Evolutionary conservation across 2,329 filamentous ascomycete genomes (phyloP), one percentile per base, ranked within the genome.

Genomic region (Ceratocystis cacaofunesta): DNA sequence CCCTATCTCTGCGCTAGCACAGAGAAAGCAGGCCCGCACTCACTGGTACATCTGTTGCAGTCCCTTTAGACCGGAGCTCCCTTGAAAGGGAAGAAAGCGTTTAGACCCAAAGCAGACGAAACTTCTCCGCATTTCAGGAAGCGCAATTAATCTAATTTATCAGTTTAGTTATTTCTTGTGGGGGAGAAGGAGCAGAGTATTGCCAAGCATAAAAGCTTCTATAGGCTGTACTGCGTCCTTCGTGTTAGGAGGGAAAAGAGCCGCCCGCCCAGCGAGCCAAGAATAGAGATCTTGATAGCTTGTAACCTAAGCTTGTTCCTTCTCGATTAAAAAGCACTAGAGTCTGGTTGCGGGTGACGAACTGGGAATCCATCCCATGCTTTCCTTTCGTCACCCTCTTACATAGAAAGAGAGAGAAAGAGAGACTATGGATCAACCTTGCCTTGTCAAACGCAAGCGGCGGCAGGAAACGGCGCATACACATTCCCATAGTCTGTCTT

Each of bases 61-160:
- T 62, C 61, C 61, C 61, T 62, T 58, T 62, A 25, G 61, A 44
- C 61, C 61, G 61, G 61, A 50, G 15, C 41, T 62, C 41, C 43
- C 61, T 62, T 50, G 61, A 62, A 30, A 22, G 17, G 28, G 41
- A 28, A 32, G 43, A 48, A 48, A 12, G 43, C 41, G 2, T 48
- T 48, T 62, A 30, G 46, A 48, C 61, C 61, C 61, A 48, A 62
- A 62, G 61, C 43, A 25, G 61, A 62, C 15, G 28, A 30, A 25
- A 17, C 52, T 58, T 58, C 52, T 58, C 52, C 52, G 12, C 52
- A 58, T 25, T 32, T 22, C 5, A 8, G 12, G 8, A 15, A 22
- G 46, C 19, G 4, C 7, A 32, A 17, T 58, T 58, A 6, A 58
- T 58, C 28, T 25, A 58, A 5, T 58, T 58, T 58, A 58, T 36